phyloP scores from a whole-genome alignment of 192 early-diverging fungal genomes.

The Rhizoclosmatium globosum region DNA sequence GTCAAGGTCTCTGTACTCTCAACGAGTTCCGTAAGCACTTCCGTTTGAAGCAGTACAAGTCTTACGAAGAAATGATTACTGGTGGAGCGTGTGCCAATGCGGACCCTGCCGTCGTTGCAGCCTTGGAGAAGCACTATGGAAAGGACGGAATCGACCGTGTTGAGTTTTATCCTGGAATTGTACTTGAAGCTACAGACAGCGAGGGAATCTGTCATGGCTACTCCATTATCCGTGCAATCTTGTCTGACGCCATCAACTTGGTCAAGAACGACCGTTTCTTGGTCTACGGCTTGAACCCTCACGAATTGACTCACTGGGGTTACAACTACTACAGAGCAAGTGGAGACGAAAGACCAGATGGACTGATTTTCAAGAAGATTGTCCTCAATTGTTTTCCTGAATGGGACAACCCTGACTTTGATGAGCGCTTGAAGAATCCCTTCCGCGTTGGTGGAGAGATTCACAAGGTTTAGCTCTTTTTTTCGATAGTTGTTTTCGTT shows the following conservation, averaged over 20 bases:
- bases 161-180: conserved; percentile 59
- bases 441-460: neutral
- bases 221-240: conserved; percentile 53
- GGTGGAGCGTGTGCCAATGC: conserved; percentile 25
- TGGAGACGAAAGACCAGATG: conserved; percentile 1
- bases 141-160: conserved; percentile 47
- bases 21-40: conserved; percentile 58
- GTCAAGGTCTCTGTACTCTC: conserved; percentile 53
- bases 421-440: neutral
- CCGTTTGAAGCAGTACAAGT: conserved; percentile 40
- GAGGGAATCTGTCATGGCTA: conserved; percentile 56
- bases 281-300: conserved; percentile 48
- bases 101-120: conserved; percentile 22
- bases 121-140: conserved; percentile 50
- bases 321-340: conserved; percentile 34
- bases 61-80: conserved; percentile 47
- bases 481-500: too few species aligned
- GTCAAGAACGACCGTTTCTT: conserved; percentile 61
- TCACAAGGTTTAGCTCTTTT: too few species aligned
- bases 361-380: conserved; percentile 7
- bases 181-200: conserved; percentile 50
- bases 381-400: neutral
- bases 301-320: conserved; percentile 58
- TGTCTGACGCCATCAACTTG: conserved; percentile 57
- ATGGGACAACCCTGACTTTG: neutral